Evolutionary conservation across 768 basidiomycete genomes (phyloP).

Genomic region (Termitomyces bulborhizus): DNA sequence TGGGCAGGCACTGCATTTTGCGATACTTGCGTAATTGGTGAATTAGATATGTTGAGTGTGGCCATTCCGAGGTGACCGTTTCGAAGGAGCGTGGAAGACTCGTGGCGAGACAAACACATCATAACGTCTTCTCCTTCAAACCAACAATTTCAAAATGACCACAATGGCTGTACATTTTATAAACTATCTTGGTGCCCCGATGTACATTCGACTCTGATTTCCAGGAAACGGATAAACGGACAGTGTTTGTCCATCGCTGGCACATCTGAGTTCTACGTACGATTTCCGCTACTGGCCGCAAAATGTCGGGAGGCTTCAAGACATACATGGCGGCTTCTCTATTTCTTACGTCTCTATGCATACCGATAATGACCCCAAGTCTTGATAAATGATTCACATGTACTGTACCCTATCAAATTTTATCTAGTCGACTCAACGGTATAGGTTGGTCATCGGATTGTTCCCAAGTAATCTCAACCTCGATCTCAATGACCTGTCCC

Average conservation of each 20-base stretch:
- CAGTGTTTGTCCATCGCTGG: too few species aligned
- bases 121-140: constrained; percentile 7
- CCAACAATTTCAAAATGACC: not conserved
- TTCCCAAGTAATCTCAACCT: too few species aligned
- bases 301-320: not conserved
- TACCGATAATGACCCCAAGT: too few species aligned
- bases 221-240: not conserved
- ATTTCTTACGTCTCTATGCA: not conserved
- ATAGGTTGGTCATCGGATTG: too few species aligned
- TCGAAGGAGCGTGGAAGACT: constrained; percentile 4
- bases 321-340: not conserved
- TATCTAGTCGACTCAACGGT: too few species aligned
- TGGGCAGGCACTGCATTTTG: constrained; percentile 60
- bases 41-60: constrained; percentile 35
- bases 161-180: not conserved
- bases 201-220: not conserved
- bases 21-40: constrained; percentile 56
- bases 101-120: constrained; percentile 12
- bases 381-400: not conserved
- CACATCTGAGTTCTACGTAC: not conserved
- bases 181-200: too few species aligned
- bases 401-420: too few species aligned
- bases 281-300: too few species aligned
- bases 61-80: constrained; percentile 25
- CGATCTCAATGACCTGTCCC: too few species aligned